Evolutionary conservation across 2,329 filamentous ascomycete species (phyloP), one percentile per base, ranked within the genome.

Genomic region (Teratosphaeria pseudoeucalypti): DNA sequence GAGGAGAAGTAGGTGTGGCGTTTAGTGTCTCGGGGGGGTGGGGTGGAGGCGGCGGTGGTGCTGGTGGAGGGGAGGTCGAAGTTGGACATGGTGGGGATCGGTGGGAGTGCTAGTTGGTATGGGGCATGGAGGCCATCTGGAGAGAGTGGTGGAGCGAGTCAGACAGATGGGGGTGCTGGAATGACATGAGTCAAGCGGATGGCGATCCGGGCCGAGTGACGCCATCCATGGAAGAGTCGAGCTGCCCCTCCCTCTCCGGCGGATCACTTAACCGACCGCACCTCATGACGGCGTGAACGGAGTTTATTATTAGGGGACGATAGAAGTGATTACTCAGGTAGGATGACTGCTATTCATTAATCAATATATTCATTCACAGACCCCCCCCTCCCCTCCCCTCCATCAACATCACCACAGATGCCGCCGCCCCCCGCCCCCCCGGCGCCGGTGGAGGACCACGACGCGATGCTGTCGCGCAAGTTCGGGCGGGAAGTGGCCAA

Each of bases 401-500:
- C 37, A 12, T 5, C 12, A 2, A 11, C 43, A 59, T 52, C 34
- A 64, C 64, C 62, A 60, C 60, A 23, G 23, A 23, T 23, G 23
- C 23, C 23, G 58, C 34, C 55, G 3, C 68, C 70, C 65, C 79
- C 79, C 54, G 74, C 76, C 58, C 77, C 85, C 57, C 84, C 84
- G 32, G 77, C 79, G 64, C 83, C 84, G 57, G 81, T 81, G 43
- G 73, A 79, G 60, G 76, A 81, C 63, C 74, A 82, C 66, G 83
- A 86, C 71, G 84, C 83, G 43, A 90, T 90, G 85, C 79, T 94
- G 68, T 84, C 85, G 66, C 80, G 83, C 61, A 89, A 86, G 71
- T 92, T 91, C 75, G 89, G 89, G 73, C 85, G 83, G 65, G 89
- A 92, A 75, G 79, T 89, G 62, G 82, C 86, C 71, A 94, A 92